Conservation (phyloP, 2,329 filamentous ascomycete genomes). For the Xenoacremonium recifei region DNA sequence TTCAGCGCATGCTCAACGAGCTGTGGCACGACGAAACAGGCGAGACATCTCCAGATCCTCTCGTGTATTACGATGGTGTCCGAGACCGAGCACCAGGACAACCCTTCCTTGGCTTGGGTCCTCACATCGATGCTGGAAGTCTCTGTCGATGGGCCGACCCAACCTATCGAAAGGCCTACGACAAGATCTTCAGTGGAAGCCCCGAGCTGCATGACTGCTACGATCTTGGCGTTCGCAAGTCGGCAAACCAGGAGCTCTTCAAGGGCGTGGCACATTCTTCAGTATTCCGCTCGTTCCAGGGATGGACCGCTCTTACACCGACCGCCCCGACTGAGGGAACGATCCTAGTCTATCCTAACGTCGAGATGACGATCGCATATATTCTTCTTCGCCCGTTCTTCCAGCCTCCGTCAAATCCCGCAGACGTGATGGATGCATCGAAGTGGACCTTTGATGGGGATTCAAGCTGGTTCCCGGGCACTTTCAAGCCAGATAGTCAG, state of each 20-base stretch:
- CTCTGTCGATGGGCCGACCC: conserved; percentile 41
- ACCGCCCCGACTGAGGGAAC: conserved; percentile 34
- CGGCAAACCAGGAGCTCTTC: conserved; percentile 34
- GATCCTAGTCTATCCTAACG: conserved; percentile 39
- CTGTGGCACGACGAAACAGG: conserved; percentile 35
- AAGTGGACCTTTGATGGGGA: conserved; percentile 36
- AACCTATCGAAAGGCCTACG: conserved; percentile 36
- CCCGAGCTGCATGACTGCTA: conserved; percentile 37
- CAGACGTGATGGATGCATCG: conserved; percentile 32
- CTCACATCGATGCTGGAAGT: conserved; percentile 43
- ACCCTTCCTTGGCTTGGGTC: conserved; percentile 39
- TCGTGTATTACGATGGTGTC: conserved; percentile 38
- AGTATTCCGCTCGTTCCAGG: conserved; percentile 39
- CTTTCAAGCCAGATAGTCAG: conserved; percentile 25
- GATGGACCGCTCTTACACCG: conserved; percentile 41
- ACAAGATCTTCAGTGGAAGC: conserved; percentile 34
- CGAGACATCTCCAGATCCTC: conserved; percentile 31
- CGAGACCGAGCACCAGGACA: conserved; percentile 37
- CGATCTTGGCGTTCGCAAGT: conserved; percentile 33
- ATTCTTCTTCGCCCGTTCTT: conserved; percentile 43
- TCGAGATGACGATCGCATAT: conserved; percentile 35
- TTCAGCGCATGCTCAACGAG: conserved; percentile 36
- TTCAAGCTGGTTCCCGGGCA: conserved; percentile 36
- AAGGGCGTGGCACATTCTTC: conserved; percentile 34
- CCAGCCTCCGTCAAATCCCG: conserved; percentile 25